phyloP scores from a whole-genome alignment of 371 early-diverging fungal species.

The Mortierella sp. region DNA sequence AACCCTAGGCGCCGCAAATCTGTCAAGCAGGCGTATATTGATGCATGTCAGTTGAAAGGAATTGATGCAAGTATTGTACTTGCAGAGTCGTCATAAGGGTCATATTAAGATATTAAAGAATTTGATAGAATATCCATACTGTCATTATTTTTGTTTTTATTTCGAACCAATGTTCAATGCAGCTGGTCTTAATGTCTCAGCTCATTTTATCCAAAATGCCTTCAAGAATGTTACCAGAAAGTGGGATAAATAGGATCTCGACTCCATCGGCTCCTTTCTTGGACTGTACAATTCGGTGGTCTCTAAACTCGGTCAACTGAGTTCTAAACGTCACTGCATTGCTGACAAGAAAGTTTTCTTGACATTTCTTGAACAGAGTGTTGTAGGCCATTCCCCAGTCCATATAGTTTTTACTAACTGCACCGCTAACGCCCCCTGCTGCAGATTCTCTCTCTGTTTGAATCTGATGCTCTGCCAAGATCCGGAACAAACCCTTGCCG shows the following conservation, averaged over 20 bases:
- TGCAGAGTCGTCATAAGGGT: constrained; percentile 6
- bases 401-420: constrained; percentile 37
- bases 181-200: constrained; percentile 11
- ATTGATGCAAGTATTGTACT: constrained; percentile 23
- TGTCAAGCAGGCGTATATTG: constrained; percentile 34
- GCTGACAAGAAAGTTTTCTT: constrained; percentile 86
- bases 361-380: constrained; percentile 76
- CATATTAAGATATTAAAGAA: not conserved
- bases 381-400: constrained; percentile 72
- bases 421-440: constrained; percentile 45
- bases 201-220: constrained; percentile 71
- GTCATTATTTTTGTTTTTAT: not conserved
- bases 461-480: constrained; percentile 81
- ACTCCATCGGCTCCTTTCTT: constrained; percentile 78
- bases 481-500: constrained; percentile 83
- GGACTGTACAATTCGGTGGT: constrained; percentile 87
- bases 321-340: constrained; percentile 86
- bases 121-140: not conserved
- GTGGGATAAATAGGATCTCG: constrained; percentile 86
- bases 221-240: constrained; percentile 72
- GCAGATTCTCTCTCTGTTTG: constrained; percentile 59
- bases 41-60: constrained; percentile 26
- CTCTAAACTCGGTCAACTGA: constrained; percentile 91
- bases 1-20: constrained; percentile 33
- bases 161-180: not conserved